Base-by-base conservation (phyloP, 2,329 filamentous ascomycete genomes). In the Chrysosphaeria jannelii region DNA sequence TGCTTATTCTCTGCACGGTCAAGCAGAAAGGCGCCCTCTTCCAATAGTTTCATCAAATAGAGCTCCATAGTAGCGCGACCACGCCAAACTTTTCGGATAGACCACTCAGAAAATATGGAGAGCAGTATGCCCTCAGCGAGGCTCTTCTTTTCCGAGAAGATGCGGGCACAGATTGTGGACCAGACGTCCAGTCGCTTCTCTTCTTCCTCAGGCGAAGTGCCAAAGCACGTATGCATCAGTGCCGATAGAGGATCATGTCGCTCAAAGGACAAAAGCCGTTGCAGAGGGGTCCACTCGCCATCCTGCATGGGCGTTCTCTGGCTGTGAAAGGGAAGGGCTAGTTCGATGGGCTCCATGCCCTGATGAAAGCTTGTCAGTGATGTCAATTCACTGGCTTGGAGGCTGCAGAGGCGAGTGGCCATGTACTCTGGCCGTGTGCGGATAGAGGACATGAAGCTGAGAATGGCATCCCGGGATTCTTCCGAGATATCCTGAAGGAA, bases 11-110 rank as follows among this genome's bases (percentile, higher is more conserved):
- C 72, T 36, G 74, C 66, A 37, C 71, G 67, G 37, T 90, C 78
- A 34, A 91, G 53, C 27, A 93, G 52, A 39, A 91, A 91, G 19
- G 78, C 70, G 33, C 85, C 85, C 35, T 88, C 72, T 44, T 90
- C 75, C 15, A 97, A 58, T 29, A 88, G 75, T 39, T 85, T 74
- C 72, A 90, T 85, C 8, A 97, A 58, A 41, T 81, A 93, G 45
- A 76, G 71, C 45, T 91, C 79, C 52, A 97, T 65, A 31, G 78
- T 85, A 33, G 68, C 62, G 36, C 70, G 78, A 27, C 76, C 76
- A 19, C 75, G 71, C 79, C 81, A 93, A 42, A 79, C 68, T 30
- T 74, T 65, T 56, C 79, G 72, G 26, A 64, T 56, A 24, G 74
- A 66, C 72, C 78, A 93, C 27, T 75, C 66, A 41, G 85, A 79